A percentile compares a stretch with the other conserved stretches of the same genome.
These are phyloP conservation scores for Cymbidium sinense DNA, from an alignment of 106 monocot species.

Conservation along the genomic window DNA sequence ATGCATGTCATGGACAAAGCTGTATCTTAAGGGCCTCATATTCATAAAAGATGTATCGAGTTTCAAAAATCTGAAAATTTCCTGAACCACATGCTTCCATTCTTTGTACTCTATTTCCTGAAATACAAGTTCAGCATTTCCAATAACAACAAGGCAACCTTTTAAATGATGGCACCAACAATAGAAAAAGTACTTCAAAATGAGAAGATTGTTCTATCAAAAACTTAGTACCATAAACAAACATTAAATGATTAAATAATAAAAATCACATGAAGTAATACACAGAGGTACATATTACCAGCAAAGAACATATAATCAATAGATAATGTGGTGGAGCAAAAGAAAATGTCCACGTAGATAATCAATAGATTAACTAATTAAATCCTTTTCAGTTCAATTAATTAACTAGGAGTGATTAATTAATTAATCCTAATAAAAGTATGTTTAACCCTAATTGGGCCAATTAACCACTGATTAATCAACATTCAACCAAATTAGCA, in stretches of 20 bases:
- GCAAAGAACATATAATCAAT: not conserved
- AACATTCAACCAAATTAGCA: too few relatives aligned
- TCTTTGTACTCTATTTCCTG: slow-evolving; percentile 82
- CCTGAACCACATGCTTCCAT: slow-evolving; percentile 86
- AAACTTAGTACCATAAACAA: not conserved
- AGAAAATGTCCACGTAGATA: too few relatives aligned
- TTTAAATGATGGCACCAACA: not conserved
- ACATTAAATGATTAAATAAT: not conserved
- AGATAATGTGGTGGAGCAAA: too few relatives aligned
- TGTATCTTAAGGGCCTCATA: slow-evolving; percentile 88
- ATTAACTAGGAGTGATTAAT: too few relatives aligned
- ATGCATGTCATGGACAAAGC: slow-evolving; percentile 58
- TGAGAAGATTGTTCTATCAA: not conserved
- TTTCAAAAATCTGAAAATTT: slow-evolving; percentile 67
- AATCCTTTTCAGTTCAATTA: too few relatives aligned
- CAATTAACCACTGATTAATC: too few relatives aligned
- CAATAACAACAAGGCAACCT: not conserved
- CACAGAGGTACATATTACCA: not conserved
- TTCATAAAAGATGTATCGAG: slow-evolving; percentile 80
- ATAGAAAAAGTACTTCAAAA: not conserved
- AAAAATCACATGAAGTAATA: not conserved
- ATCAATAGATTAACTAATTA: too few relatives aligned
- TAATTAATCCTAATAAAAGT: too few relatives aligned
- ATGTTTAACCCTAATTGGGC: too few relatives aligned
- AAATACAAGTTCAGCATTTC: slow-evolving; percentile 3